Evolutionary conservation across 345 rosid species (phyloP).

Genomic region (Noccaea bulbosa): DNA sequence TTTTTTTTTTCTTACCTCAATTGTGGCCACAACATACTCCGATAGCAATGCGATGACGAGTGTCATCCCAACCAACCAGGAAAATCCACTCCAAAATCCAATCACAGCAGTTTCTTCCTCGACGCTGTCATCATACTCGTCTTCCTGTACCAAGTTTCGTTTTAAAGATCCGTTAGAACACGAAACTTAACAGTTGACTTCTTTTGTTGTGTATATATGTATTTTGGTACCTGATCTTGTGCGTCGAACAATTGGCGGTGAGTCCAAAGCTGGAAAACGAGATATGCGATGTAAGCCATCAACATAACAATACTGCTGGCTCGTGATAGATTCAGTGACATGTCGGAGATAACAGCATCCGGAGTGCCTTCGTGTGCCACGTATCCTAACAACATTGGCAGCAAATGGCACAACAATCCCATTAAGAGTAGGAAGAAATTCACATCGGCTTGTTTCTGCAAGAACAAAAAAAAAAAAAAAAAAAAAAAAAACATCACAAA

Average conservation of each 20-base stretch:
- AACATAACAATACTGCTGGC: conserved; percentile 84
- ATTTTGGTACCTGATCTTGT: conserved; percentile 36
- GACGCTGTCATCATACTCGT: conserved; percentile 48
- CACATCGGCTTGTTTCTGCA: conserved; percentile 94
- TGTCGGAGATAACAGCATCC: conserved; percentile 36
- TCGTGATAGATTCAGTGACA: conserved; percentile 67
- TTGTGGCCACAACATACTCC: conserved; percentile 93
- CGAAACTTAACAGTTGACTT: neutral
- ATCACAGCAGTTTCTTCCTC: conserved; percentile 73
- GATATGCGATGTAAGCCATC: conserved; percentile 69
- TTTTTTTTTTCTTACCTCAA: conserved; percentile 59
- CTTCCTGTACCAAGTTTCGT: conserved; percentile 42
- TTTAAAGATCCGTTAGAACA: conserved; percentile 4
- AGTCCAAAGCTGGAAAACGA: conserved; percentile 86
- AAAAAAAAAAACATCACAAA: neutral
- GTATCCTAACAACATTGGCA: conserved; percentile 73
- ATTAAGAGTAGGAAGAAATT: conserved; percentile 73
- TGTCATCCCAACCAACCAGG: conserved; percentile 90
- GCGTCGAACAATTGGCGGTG: conserved; percentile 54
- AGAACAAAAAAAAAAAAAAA: neutral
- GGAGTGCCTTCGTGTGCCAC: conserved; percentile 41
- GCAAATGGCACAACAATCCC: conserved; percentile 77
- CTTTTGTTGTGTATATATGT: neutral
- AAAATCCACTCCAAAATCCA: conserved; percentile 85
- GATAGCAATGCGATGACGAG: conserved; percentile 76